A percentile compares a stretch with the other conserved stretches of the same genome.
These are phyloP conservation scores for Phylloboletellus chloephorus DNA, from an alignment of 1,284 basidiomycete species.

Conservation along the genomic window DNA sequence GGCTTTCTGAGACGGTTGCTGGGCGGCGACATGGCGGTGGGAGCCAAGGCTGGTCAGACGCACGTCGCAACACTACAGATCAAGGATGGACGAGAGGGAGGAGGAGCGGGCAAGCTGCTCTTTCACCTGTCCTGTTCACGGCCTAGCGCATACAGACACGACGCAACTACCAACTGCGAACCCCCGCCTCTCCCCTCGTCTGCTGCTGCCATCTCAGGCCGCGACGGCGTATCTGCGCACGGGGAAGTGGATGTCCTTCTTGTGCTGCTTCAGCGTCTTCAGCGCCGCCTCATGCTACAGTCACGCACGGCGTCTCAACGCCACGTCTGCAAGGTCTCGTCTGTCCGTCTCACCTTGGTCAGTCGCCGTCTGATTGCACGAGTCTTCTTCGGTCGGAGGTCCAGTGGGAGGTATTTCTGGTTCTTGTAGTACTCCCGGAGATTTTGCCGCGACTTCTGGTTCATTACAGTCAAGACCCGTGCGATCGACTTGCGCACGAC, in stretches of 20 bases:
- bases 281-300: constrained; percentile 71
- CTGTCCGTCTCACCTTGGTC: constrained; percentile 62
- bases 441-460: constrained; percentile 97
- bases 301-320: constrained; percentile 8
- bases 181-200: constrained; percentile 14
- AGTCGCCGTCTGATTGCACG: constrained; percentile 96
- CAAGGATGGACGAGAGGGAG: constrained; percentile 25
- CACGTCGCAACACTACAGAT: constrained; percentile 4
- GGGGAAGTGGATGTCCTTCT: constrained; percentile 94
- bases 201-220: constrained; percentile 48
- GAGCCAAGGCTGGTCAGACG: constrained; percentile 14
- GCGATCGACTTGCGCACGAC: constrained; percentile 99
- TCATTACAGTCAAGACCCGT: constrained; percentile 96
- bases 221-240: constrained; percentile 79
- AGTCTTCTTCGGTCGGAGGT: constrained; percentile 98
- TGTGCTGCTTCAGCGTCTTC: constrained; percentile 87
- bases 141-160: constrained; percentile 42
- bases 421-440: constrained; percentile 97
- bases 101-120: constrained; percentile 6
- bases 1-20: constrained; percentile 43
- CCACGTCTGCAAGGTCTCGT: neutral
- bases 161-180: constrained; percentile 31
- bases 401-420: constrained; percentile 96
- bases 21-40: constrained; percentile 40
- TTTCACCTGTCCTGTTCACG: too few species aligned